Evolutionary conservation across 345 rosid genomes (phyloP).

Genomic region (Syzygium aqueum): DNA sequence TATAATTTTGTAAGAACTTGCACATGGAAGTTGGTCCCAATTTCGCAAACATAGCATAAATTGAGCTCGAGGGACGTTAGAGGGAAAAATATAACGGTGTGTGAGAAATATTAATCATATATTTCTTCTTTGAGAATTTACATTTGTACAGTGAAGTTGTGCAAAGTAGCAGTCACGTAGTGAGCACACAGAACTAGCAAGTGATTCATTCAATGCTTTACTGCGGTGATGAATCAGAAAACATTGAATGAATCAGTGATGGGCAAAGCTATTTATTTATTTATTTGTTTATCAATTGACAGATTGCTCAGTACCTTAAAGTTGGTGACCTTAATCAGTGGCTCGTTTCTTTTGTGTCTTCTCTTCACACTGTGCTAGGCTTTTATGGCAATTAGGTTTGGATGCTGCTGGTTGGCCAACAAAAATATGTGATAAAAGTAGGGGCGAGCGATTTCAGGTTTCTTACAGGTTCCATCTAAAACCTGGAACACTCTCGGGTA

Average conservation of each 20-base stretch:
- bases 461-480: too few species aligned
- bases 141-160: not conserved
- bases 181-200: not conserved
- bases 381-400: not conserved
- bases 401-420: not conserved
- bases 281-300: not conserved
- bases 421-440: not conserved
- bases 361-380: not conserved
- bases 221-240: not conserved
- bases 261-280: not conserved
- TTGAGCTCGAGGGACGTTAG: not conserved
- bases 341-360: not conserved
- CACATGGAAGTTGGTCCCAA: not conserved
- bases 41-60: not conserved
- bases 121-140: not conserved
- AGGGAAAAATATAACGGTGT: fast-evolving
- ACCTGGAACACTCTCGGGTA: too few species aligned
- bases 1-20: not conserved
- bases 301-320: not conserved
- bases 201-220: not conserved
- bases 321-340: not conserved
- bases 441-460: too few species aligned
- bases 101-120: not conserved
- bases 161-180: not conserved
- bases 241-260: not conserved